Base-by-base conservation (phyloP, 805 yeast genomes). In the Candida xiaguanensis region DNA sequence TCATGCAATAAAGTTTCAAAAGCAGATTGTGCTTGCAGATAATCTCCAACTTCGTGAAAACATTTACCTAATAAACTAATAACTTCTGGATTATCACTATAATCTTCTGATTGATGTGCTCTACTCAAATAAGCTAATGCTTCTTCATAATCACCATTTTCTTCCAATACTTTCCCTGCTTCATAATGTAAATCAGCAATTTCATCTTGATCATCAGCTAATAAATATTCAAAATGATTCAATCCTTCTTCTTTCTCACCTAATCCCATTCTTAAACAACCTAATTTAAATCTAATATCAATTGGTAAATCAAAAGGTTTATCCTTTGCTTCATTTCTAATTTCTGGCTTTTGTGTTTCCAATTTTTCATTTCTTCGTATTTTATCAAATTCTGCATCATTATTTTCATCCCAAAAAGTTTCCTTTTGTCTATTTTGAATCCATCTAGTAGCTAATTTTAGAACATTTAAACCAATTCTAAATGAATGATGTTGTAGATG, bases 241-340 rank as follows among this genome's bases (percentile, higher is more conserved):
- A 81, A 53, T 0, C 96, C 95, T 49, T 90, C 96, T 1, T 73
- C 74, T 19, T 71, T 65, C 31, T 82, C 71, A 38, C 78, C 80
- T 26, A 78, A 61, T 40, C 80, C 78, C 23, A 93, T 62, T 42
- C 99, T 72, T 35, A 86, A 70, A 8, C 80, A 59, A 0, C 96
- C 95, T 17, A 93, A 56, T 58, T 93, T 86, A 22, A 80, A 81
- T 39, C 98, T 63, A 18, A 93, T 85, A 63, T 91, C 98, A 34
- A 90, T 79, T 1, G 98, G 98, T 15, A 93, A 60, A 7, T 71
- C 59, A 48, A 61, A 77, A 6, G 40, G 35, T 5, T 42, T 47
- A 5, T 25, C n/a, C 11, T 13, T 19, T 8, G 41, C 41, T 24
- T 26, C 36, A 26, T 46, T 39, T 36, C 36, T 36, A 25, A 43